Evolutionary conservation across 805 yeast genomes (phyloP).

Genomic region (Saccharomycopsis sp.): DNA sequence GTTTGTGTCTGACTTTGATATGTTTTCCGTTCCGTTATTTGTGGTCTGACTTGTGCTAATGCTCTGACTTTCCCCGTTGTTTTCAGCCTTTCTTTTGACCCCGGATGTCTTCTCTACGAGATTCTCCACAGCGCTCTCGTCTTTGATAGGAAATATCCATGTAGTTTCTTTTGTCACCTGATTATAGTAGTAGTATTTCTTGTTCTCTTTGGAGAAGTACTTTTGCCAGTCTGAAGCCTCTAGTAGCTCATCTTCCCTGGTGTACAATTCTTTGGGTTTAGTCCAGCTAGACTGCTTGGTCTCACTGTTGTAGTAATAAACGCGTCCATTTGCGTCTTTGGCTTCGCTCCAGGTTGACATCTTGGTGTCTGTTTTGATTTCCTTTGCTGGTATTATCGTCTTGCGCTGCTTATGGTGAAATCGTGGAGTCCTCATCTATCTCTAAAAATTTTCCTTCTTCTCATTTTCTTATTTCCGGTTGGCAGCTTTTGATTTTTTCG

Average conservation of each 20-base stretch:
- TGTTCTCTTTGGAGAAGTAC: conserved; percentile 43
- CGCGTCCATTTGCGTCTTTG: conserved; percentile 56
- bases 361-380: neutral
- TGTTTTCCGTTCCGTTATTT: too few species aligned
- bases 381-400: neutral
- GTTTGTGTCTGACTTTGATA: neutral
- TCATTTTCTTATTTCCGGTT: too few species aligned
- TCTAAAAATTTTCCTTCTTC: neutral
- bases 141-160: conserved; percentile 71
- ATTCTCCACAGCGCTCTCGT: too few species aligned
- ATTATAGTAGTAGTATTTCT: conserved; percentile 65
- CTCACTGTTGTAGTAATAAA: conserved; percentile 60
- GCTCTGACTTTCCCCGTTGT: conserved; percentile 6
- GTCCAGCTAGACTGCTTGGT: conserved; percentile 79
- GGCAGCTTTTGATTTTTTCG: too few species aligned
- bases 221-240: conserved; percentile 49
- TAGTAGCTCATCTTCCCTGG: conserved; percentile 40
- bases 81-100: neutral
- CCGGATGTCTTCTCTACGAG: conserved; percentile 15
- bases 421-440: too few species aligned
- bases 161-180: conserved; percentile 56
- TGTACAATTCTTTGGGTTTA: conserved; percentile 50
- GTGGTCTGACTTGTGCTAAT: conserved; percentile 9
- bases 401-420: too few species aligned
- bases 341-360: conserved; percentile 52